Base-by-base conservation (phyloP, 2,329 filamentous ascomycete genomes). In the Exophiala sideris region DNA sequence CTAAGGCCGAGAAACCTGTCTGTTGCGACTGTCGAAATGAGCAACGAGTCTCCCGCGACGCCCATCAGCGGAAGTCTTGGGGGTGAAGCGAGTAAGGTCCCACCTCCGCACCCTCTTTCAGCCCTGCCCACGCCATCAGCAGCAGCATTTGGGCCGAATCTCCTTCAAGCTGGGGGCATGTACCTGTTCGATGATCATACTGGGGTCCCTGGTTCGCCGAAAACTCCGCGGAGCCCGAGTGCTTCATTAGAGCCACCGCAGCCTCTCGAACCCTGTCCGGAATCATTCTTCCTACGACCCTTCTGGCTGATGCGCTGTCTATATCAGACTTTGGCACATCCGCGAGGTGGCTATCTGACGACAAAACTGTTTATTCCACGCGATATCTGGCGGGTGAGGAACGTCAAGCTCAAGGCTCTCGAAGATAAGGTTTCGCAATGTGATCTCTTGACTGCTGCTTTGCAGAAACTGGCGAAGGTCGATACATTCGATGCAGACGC, bases 281-380 rank as follows among this genome's bases (percentile, higher is more conserved):
- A 87, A 34, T 90, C 95, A 38, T 86, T 87, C 56, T 80, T 96
- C 65, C 79, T 97, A n/a, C 85, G 94, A 16, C 95, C 94, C 1
- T 99, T 96, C 71, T 99, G 94, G 94, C 78, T 99, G 41, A 96
- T 99, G 89, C 85, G 94, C 50, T 91, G 88, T 58, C 79, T 99
- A 21, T 95, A 94, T 67, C 90, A 96, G 69, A 96, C 91, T 0
- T 83, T 99, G 41, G 87, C 86, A 14, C 92, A 99, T 66, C 90
- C 92, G 2, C 85, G 90, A 20, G 94, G 94, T 35, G 94, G 91
- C 12, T 99, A 96, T 67, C 68, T 99, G 16, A 95, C 91, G 49
- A 92, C 86, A 18, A 91, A 91, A 64, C 80, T 99, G 0, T 99
- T 99, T 67, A 82, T 99, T 4, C 91, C 94, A 5, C 83, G 89